A percentile compares a stretch with the other conserved stretches of the same genome.
These are phyloP conservation scores for Triangularia verruculosa DNA, from an alignment of 2,329 filamentous ascomycete genomes.

Conservation along the genomic window DNA sequence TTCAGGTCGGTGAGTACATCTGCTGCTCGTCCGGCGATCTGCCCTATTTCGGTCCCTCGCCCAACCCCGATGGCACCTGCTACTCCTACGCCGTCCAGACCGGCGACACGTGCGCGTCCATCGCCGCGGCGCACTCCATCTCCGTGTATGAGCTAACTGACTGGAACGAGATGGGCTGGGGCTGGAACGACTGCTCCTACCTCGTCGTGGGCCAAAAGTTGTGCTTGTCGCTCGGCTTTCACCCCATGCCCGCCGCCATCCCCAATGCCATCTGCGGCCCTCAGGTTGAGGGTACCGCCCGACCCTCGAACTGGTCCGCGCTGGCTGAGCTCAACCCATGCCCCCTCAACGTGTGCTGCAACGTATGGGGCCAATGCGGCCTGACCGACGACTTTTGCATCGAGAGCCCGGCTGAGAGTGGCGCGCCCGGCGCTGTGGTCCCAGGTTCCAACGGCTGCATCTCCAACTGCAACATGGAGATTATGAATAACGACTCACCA, in stretches of 20 bases:
- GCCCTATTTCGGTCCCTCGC: background rate
- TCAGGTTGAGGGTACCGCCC: conserved; percentile 9
- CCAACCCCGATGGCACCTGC: background rate
- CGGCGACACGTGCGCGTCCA: background rate
- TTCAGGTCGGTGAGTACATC: conserved; percentile 27
- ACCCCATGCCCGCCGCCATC: conserved; percentile 37
- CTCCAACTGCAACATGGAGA: conserved; percentile 39
- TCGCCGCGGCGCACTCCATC: background rate
- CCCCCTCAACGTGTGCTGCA: conserved; percentile 23
- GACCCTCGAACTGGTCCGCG: background rate
- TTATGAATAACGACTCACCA: conserved; percentile 28
- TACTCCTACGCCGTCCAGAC: background rate
- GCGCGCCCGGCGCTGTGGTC: background rate
- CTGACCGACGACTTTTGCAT: conserved; percentile 37
- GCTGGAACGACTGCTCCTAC: conserved; percentile 34
- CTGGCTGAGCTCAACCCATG: conserved; percentile 25
- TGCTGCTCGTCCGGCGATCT: conserved; percentile 21
- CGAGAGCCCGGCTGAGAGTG: conserved; percentile 21
- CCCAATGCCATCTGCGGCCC: conserved; percentile 38
- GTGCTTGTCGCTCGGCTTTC: conserved; percentile 37
- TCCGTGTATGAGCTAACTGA: conserved; percentile 34
- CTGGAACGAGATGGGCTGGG: conserved; percentile 41
- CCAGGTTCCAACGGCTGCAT: conserved; percentile 32
- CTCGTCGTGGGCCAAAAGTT: conserved; percentile 32
- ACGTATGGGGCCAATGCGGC: conserved; percentile 38